These are phyloP conservation scores for Paecilomyces variotii DNA, from an alignment of 2,329 filamentous ascomycete species.

Conservation along the genomic window DNA sequence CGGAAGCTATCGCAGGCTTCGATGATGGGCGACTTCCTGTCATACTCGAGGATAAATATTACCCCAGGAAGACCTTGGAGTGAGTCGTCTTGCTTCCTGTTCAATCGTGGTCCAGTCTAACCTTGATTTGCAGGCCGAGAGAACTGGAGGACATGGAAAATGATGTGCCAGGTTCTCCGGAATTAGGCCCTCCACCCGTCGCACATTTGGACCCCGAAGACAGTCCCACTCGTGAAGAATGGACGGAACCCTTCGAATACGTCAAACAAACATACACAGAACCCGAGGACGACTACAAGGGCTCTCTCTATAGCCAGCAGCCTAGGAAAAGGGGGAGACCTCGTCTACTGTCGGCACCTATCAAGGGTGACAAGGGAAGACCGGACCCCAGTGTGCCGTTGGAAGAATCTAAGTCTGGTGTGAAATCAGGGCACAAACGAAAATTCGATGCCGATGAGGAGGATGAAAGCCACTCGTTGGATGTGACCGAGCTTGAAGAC, in stretches of 20 bases:
- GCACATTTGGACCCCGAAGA: conserved; percentile 31
- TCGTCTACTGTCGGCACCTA: not conserved
- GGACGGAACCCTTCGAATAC: not conserved
- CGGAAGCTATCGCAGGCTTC: conserved; percentile 9
- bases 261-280: conserved; percentile 4
- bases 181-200: conserved; percentile 40
- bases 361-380: not conserved
- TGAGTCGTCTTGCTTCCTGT: conserved; percentile 24
- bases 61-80: conserved; percentile 49
- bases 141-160: conserved; percentile 26
- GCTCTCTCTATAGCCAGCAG: not conserved
- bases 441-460: conserved; percentile 50
- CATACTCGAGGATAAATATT: conserved; percentile 53
- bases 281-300: conserved; percentile 6
- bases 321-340: conserved; percentile 19
- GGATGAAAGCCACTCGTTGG: conserved; percentile 17
- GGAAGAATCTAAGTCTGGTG: conserved; percentile 10
- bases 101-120: not conserved
- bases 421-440: conserved; percentile 47
- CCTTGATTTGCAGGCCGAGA: conserved; percentile 18
- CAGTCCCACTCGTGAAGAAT: conserved; percentile 7
- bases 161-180: conserved; percentile 21
- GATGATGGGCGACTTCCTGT: conserved; percentile 43
- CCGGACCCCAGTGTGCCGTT: not conserved
- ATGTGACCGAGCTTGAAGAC: conserved; percentile 15